A percentile compares a stretch with the other conserved stretches of the same genome.
phyloP scores from a whole-genome alignment of 73 alveolate species.

The Paramecium sexaurelia region DNA sequence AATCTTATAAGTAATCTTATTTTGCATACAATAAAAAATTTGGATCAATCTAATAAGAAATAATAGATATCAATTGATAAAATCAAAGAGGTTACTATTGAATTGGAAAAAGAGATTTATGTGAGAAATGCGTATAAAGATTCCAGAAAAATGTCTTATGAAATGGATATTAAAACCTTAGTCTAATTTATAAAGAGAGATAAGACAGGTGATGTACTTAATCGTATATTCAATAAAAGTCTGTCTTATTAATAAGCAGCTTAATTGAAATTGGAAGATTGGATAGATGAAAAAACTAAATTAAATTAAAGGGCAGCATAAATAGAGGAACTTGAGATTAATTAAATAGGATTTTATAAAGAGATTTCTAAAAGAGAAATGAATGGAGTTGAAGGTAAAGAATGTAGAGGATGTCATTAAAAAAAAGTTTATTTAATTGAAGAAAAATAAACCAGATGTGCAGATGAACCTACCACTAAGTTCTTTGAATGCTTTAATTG shows the following conservation, averaged over 20 bases:
- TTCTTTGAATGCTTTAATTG: conserved; percentile 53
- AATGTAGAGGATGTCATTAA: conserved; percentile 49
- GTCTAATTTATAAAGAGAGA: background rate
- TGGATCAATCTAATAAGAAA: background rate
- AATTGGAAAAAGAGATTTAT: conserved; percentile 15
- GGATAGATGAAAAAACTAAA: conserved; percentile 29
- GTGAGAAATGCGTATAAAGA: background rate
- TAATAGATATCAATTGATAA: background rate
- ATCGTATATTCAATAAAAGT: background rate
- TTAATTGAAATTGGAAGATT: conserved; percentile 43
- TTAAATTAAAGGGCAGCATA: background rate
- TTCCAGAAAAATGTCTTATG: background rate
- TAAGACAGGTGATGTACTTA: conserved; percentile 21
- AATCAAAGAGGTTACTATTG: conserved; percentile 8
- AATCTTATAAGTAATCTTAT: background rate
- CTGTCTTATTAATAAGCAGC: conserved; percentile 46
- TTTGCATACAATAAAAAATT: background rate
- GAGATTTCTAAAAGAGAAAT: conserved; percentile 32
- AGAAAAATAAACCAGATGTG: conserved; percentile 53
- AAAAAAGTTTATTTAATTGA: conserved; percentile 50
- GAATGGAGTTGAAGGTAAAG: conserved; percentile 60
- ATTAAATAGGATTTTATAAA: conserved; percentile 55
- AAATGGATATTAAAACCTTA: conserved; percentile 24
- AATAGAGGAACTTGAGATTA: conserved; percentile 33
- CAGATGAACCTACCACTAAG: conserved; percentile 69